phyloP scores from a whole-genome alignment of 108 stramenopile genomes.

The Nitzschia inconspicua region DNA sequence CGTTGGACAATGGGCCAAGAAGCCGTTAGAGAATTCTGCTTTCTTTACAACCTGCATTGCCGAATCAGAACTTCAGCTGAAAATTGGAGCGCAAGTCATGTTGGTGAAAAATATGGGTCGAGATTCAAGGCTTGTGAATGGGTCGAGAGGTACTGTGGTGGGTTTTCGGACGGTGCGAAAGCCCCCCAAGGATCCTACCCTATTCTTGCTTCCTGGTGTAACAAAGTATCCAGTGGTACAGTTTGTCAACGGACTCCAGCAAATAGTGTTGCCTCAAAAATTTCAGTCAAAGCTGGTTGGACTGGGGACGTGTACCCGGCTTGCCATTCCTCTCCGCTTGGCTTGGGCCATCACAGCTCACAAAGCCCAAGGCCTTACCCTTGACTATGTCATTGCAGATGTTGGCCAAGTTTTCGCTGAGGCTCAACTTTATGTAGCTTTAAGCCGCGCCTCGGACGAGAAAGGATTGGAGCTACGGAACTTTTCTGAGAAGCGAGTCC shows the following conservation, averaged over 20 bases:
- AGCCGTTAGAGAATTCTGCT: constrained; percentile 18
- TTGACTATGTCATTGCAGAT: constrained; percentile 76
- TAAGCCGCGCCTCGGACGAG: constrained; percentile 72
- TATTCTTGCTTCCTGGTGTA: constrained; percentile 22
- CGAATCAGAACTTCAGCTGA: constrained; percentile 43
- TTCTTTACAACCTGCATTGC: constrained; percentile 40
- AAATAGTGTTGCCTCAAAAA: constrained; percentile 13
- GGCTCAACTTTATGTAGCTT: constrained; percentile 91
- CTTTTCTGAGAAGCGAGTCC: constrained; percentile 45
- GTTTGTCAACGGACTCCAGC: constrained; percentile 32
- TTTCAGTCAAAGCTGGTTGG: constrained; percentile 33
- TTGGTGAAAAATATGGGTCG: constrained; percentile 72
- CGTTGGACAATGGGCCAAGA: constrained; percentile 26
- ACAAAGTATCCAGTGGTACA: constrained; percentile 37
- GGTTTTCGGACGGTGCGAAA: constrained; percentile 37
- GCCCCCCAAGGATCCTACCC: background rate
- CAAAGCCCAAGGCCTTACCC: constrained; percentile 74
- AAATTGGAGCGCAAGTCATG: constrained; percentile 84
- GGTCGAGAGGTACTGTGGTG: constrained; percentile 64
- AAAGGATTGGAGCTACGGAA: constrained; percentile 50
- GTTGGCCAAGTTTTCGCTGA: constrained; percentile 81
- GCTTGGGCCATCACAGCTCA: constrained; percentile 83
- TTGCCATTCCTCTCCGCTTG: constrained; percentile 61
- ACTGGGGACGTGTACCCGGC: constrained; percentile 34
- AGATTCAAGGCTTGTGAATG: constrained; percentile 53